Evolutionary conservation across 2,329 filamentous ascomycete species (phyloP).

Genomic region (Myriosclerotinia curreyana): DNA sequence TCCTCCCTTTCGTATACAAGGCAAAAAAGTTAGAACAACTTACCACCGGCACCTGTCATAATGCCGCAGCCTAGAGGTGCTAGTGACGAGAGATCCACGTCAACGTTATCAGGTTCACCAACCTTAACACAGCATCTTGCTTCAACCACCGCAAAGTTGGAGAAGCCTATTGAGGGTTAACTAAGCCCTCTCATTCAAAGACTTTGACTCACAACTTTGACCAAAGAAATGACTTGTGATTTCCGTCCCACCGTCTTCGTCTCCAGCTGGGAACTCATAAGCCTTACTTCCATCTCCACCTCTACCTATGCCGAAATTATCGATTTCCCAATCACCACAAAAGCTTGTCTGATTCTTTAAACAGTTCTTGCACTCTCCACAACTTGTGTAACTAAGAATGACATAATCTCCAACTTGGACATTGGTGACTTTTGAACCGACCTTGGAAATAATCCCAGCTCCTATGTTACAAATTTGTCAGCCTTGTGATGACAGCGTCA

Average conservation of each 20-base stretch:
- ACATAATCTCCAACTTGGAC: constrained; percentile 33
- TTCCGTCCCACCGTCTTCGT: constrained; percentile 17
- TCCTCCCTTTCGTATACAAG: too few relatives aligned
- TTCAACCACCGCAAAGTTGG: constrained; percentile 34
- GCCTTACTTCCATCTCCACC: constrained; percentile 27
- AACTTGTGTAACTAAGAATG: constrained; percentile 41
- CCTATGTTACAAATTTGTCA: constrained; percentile 20
- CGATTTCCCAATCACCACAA: constrained; percentile 32
- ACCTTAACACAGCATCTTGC: constrained; percentile 34
- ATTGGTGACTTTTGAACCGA: constrained; percentile 26
- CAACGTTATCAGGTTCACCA: constrained; percentile 18
- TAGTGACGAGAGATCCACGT: constrained; percentile 37
- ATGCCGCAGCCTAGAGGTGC: constrained; percentile 46
- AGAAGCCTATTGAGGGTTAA: constrained; percentile 30
- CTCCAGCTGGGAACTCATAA: constrained; percentile 20
- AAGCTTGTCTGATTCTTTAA: constrained; percentile 33
- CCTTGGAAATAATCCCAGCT: constrained; percentile 27
- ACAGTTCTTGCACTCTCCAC: constrained; percentile 39
- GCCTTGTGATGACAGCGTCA: background rate
- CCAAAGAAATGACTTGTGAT: constrained; percentile 40
- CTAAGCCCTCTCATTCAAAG: background rate
- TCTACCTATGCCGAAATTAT: constrained; percentile 34
- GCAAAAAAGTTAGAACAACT: background rate
- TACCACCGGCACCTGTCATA: constrained; percentile 44
- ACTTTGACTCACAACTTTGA: constrained; percentile 29